Conservation (phyloP, 139 green algal species). For the Chlorella ohadii region DNA sequence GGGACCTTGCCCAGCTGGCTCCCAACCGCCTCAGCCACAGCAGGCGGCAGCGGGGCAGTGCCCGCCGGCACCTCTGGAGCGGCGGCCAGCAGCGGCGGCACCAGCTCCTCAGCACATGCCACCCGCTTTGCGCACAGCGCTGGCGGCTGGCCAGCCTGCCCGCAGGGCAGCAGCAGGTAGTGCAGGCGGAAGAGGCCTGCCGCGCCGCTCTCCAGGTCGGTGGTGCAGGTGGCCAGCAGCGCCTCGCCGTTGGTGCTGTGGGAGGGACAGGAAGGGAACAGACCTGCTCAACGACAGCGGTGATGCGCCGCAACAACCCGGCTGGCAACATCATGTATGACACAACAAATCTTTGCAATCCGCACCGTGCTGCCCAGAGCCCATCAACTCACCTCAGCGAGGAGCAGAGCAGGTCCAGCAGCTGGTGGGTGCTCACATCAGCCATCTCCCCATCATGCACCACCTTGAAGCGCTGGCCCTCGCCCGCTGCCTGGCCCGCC, state of each 20-base stretch:
- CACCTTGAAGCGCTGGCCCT: conserved; percentile 9
- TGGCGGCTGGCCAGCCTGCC: not conserved
- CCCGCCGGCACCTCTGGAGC: not conserved
- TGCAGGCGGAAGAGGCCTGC: conserved; percentile 25
- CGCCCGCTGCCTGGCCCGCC: not conserved
- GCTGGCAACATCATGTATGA: no score
- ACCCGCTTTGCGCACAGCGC: conserved; percentile 20
- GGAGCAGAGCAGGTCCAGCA: conserved; percentile 31
- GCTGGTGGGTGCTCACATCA: not conserved
- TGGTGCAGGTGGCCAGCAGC: not conserved
- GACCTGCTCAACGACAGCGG: no score
- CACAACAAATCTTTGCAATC: no score
- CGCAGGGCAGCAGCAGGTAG: conserved; percentile 25
- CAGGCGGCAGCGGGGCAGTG: not conserved
- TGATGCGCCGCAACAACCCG: no score
- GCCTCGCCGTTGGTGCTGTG: not conserved
- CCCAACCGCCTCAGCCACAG: not conserved
- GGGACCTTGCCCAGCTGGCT: conserved; percentile 1
- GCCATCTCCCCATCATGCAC: conserved; percentile 21
- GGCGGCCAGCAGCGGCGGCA: not conserved
- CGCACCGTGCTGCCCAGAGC: no score
- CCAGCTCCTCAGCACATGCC: conserved; percentile 21
- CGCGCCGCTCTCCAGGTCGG: conserved; percentile 13
- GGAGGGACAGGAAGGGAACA: no score
- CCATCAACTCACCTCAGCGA: conserved; percentile 26